Evolutionary conservation across 1,139 yeast genomes (phyloP).

Genomic region (Yamadazyma membranifaciens): DNA sequence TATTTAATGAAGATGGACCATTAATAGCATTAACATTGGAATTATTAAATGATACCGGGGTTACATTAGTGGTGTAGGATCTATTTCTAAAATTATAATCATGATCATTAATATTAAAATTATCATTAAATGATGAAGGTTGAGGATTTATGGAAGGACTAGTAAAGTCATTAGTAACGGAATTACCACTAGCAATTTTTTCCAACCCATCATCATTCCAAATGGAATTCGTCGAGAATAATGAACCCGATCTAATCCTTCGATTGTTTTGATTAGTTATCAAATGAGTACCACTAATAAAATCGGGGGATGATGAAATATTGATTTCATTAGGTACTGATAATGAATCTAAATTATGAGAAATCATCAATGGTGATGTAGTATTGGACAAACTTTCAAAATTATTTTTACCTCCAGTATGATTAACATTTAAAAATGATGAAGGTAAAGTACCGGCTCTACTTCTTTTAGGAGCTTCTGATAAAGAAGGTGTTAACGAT

Average conservation of each 20-base stretch:
- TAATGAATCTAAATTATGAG: slow-evolving; percentile 10
- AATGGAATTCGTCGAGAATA: slow-evolving; percentile 44
- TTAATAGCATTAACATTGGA: neutral
- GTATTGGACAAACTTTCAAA: slow-evolving; percentile 10
- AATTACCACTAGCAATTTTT: neutral
- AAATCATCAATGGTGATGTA: slow-evolving; percentile 15
- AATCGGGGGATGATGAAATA: slow-evolving; percentile 18
- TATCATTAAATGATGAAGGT: slow-evolving; percentile 12
- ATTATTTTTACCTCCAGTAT: neutral
- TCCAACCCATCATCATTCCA: slow-evolving; percentile 45
- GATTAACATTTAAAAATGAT: slow-evolving; percentile 12
- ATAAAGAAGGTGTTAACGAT: slow-evolving; percentile 27
- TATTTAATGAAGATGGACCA: no score
- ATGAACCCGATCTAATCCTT: slow-evolving; percentile 44
- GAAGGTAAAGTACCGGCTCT: slow-evolving; percentile 52
- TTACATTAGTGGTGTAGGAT: slow-evolving; percentile 49
- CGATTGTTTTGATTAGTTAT: slow-evolving; percentile 19
- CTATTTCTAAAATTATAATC: slow-evolving; percentile 31
- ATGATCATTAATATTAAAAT: slow-evolving; percentile 8
- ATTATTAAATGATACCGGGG: slow-evolving; percentile 16
- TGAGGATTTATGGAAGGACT: slow-evolving; percentile 36
- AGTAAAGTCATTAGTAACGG: slow-evolving; percentile 17
- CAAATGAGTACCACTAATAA: slow-evolving; percentile 8
- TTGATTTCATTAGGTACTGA: slow-evolving; percentile 7
- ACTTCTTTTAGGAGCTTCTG: slow-evolving; percentile 27